Evolutionary conservation across 2,329 filamentous ascomycete species (phyloP), one percentile per base, ranked within the genome.

Genomic region (Zymoseptoria crescenta): DNA sequence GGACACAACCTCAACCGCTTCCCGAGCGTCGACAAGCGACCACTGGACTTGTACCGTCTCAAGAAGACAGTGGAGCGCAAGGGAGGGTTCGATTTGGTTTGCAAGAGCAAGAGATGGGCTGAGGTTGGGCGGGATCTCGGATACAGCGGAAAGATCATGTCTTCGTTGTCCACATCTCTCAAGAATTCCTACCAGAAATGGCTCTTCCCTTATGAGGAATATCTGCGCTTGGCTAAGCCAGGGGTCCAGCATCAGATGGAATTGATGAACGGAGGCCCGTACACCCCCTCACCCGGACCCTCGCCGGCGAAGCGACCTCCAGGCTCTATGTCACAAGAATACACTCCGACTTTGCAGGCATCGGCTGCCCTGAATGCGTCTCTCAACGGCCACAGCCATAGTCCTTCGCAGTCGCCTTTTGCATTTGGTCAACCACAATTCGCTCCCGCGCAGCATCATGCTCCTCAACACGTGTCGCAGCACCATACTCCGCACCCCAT

Each of bases 121-220:
- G 94, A 99, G 74, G 97, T 99, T 67, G 94, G 94, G 35, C 86
- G 94, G 69, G 94, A 97, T 72, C 78, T 99, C 53, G 94, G 94
- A 57, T 99, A 99, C 75, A 97, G 93, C 71, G 94, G 94, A 72
- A 99, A 99, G 79, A 99, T 99, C 64, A 99, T 99, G 94, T 97
- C 93, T 2, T 97, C 94, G 8, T 79, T 99, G 52, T 99, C 94
- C 5, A 99, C 94, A 0, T 97, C 94, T 4, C 82, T 99, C 49
- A 99, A 97, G 74, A 99, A 99, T 74, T 97, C 94, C 0, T 99
- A 95, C 69, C 91, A 96, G 73, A 87, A 93, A 75, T 99, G 94
- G 90, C 85, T 99, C 3, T 90, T 91, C 70, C 94, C 94, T 0
- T 99, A 97, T 68, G 94, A 99, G 74, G 91, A 97, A 63, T 99